A percentile compares a stretch with the other conserved stretches of the same genome.
Conservation (phyloP, 2,329 filamentous ascomycete genomes). For the Fusarium austroafricanum region DNA sequence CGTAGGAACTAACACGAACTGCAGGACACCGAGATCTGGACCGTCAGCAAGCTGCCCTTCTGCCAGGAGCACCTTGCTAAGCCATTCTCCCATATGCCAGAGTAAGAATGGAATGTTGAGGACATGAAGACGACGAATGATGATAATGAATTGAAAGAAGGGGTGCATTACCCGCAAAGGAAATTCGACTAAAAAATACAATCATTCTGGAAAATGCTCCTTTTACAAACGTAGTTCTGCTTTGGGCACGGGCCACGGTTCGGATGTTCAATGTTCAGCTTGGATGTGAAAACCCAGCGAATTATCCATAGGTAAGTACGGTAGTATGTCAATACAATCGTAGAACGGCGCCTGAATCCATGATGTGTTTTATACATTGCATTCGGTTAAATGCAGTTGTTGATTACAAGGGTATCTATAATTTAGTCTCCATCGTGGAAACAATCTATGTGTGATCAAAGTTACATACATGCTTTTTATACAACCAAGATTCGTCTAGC, state of each 20-base stretch:
- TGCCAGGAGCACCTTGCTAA: constrained; percentile 73
- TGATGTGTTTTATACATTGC: neutral
- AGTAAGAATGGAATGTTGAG: constrained; percentile 52
- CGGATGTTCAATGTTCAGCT: neutral
- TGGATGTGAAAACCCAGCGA: neutral
- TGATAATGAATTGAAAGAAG: neutral
- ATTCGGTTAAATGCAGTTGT: neutral
- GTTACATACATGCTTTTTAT: neutral
- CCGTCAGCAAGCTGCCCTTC: constrained; percentile 75
- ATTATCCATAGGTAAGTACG: too few species aligned
- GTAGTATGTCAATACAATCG: too few species aligned
- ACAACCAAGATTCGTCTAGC: constrained; percentile 8
- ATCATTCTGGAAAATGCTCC: neutral
- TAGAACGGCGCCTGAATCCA: too few species aligned
- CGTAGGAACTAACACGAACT: constrained; percentile 19
- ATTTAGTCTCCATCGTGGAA: constrained; percentile 12
- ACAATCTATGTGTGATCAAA: constrained; percentile 19
- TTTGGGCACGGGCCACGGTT: neutral
- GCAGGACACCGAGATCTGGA: constrained; percentile 77
- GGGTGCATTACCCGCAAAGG: neutral
- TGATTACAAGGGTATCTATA: constrained; percentile 27
- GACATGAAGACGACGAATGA: constrained; percentile 21
- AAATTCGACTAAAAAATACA: constrained; percentile 2
- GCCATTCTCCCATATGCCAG: constrained; percentile 72
- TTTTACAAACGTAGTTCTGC: neutral